A percentile compares a stretch with the other conserved stretches of the same genome.
Evolutionary conservation across 2,329 filamentous ascomycete genomes (phyloP).

Genomic region (Elsinoe arachidis): DNA sequence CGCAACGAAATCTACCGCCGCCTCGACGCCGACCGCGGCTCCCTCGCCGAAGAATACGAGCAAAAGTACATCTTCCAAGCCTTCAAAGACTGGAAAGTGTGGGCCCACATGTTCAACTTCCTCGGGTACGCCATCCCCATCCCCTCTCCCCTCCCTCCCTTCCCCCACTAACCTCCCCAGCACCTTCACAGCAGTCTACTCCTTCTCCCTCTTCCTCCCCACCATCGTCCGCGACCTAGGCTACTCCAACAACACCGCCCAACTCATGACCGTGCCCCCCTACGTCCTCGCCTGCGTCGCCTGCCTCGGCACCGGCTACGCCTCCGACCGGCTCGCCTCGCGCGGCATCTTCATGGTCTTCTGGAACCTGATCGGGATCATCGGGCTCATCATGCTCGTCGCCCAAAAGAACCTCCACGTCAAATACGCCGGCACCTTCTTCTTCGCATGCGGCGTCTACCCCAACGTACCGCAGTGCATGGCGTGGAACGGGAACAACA

Average conservation of each 20-base stretch:
- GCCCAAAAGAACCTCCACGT: slow-evolving; percentile 24
- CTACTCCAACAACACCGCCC: slow-evolving; percentile 47
- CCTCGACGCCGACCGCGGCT: slow-evolving; percentile 22
- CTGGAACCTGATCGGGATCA: slow-evolving; percentile 16
- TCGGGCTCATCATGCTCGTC: slow-evolving; percentile 33
- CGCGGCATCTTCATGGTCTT: slow-evolving; percentile 18
- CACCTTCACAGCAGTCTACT: slow-evolving; percentile 21
- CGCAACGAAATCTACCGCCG: slow-evolving; percentile 36
- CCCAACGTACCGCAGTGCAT: slow-evolving; percentile 27
- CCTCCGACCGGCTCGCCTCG: slow-evolving; percentile 26
- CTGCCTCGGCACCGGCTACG: slow-evolving; percentile 22
- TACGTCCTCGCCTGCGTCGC: slow-evolving; percentile 29
- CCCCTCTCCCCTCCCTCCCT: slow-evolving; percentile 19
- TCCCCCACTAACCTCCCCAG: background rate
- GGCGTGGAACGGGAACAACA: slow-evolving; percentile 25
- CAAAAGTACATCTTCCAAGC: slow-evolving; percentile 32
- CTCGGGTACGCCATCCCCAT: slow-evolving; percentile 26
- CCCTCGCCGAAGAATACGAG: slow-evolving; percentile 30
- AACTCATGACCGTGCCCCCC: slow-evolving; percentile 33
- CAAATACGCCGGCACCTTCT: slow-evolving; percentile 35
- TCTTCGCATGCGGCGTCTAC: slow-evolving; percentile 28
- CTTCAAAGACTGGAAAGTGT: slow-evolving; percentile 35
- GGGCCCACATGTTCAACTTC: slow-evolving; percentile 34
- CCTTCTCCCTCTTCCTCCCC: slow-evolving; percentile 25
- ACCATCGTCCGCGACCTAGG: slow-evolving; percentile 55